These are phyloP conservation scores for Globisporangium parvum DNA, from an alignment of 352 stramenopile species.

Conservation along the genomic window DNA sequence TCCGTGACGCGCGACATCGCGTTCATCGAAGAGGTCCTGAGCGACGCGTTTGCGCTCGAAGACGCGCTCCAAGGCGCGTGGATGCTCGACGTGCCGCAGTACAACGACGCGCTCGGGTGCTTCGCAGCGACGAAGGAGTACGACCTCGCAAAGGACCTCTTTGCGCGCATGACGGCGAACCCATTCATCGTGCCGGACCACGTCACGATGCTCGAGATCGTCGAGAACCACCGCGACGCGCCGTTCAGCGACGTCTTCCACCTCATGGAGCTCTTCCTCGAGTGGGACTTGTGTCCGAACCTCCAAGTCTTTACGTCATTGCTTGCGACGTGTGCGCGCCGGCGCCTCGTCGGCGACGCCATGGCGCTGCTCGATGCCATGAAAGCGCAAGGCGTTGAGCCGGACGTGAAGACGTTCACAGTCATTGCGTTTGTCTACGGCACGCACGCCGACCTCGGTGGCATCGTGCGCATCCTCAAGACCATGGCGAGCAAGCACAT, in stretches of 20 bases:
- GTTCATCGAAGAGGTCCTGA: slow-evolving; percentile 59
- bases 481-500: slow-evolving; percentile 36
- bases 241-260: slow-evolving; percentile 58
- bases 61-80: slow-evolving; percentile 31
- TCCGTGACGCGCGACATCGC: slow-evolving; percentile 30
- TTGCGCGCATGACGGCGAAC: slow-evolving; percentile 52
- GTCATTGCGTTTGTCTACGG: slow-evolving; percentile 63
- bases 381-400: slow-evolving; percentile 29
- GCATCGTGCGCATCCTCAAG: slow-evolving; percentile 36
- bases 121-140: slow-evolving; percentile 41
- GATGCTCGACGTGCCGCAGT: slow-evolving; percentile 61
- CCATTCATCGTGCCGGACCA: slow-evolving; percentile 47
- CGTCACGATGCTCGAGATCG: slow-evolving; percentile 77
- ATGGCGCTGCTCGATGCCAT: slow-evolving; percentile 51
- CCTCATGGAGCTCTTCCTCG: slow-evolving; percentile 67
- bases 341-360: slow-evolving; percentile 47
- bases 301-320: slow-evolving; percentile 75
- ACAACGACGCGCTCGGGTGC: slow-evolving; percentile 73
- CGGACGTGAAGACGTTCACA: slow-evolving; percentile 62
- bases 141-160: slow-evolving; percentile 55
- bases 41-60: slow-evolving; percentile 45
- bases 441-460: slow-evolving; percentile 41
- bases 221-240: slow-evolving; percentile 57
- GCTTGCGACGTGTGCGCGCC: slow-evolving; percentile 56
- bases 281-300: slow-evolving; percentile 45